These are phyloP conservation scores for Candida piceae DNA, from an alignment of 805 yeast genomes.

Conservation along the genomic window DNA sequence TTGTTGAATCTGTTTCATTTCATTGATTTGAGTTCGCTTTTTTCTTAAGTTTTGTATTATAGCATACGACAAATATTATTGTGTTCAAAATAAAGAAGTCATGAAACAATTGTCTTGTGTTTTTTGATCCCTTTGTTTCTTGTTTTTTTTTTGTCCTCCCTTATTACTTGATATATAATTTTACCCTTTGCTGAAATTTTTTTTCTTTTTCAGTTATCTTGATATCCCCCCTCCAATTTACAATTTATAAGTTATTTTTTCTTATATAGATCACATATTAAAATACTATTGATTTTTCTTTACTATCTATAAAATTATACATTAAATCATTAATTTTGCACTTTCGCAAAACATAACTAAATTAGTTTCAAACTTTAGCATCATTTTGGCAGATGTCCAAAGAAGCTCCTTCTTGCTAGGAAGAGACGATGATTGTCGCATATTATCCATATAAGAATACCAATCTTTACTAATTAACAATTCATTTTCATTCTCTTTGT, in stretches of 20 bases:
- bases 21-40: neutral
- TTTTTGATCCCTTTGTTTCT: too few relatives aligned
- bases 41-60: neutral
- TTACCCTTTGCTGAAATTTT: too few relatives aligned
- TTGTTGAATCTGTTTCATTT: neutral
- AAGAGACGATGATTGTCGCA: too few relatives aligned
- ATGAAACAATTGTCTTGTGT: neutral
- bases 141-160: too few relatives aligned
- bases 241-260: too few relatives aligned
- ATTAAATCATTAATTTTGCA: conserved; percentile 10
- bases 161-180: too few relatives aligned
- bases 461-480: conserved; percentile 4
- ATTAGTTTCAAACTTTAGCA: conserved; percentile 16
- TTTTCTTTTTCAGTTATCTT: too few relatives aligned
- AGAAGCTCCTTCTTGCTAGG: conserved; percentile 3
- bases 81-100: neutral
- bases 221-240: too few relatives aligned
- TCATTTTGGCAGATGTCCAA: conserved; percentile 6
- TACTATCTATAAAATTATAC: too few relatives aligned
- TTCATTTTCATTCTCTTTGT: neutral
- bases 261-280: too few relatives aligned
- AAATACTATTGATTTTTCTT: too few relatives aligned
- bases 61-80: neutral
- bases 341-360: conserved; percentile 20
- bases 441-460: conserved; percentile 10